Evolutionary conservation across 805 yeast genomes (phyloP).

Genomic region (Lipomyces sp.): DNA sequence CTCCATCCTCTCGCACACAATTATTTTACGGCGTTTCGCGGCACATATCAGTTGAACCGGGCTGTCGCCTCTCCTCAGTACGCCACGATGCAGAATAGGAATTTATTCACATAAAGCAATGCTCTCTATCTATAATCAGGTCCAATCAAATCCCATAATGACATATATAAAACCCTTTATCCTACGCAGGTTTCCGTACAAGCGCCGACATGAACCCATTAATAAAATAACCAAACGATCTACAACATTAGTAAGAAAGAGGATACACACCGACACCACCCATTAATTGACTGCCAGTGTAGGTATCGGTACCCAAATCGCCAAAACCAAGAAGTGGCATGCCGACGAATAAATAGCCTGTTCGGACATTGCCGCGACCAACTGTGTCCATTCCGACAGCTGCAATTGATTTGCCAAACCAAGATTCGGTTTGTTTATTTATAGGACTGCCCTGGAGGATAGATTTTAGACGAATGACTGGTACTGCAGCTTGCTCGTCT

Average conservation of each 20-base stretch:
- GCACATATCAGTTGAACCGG: too few species aligned
- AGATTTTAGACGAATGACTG: slow-evolving; percentile 22
- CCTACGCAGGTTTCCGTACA: not conserved
- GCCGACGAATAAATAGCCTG: slow-evolving; percentile 31
- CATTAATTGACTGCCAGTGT: slow-evolving; percentile 5
- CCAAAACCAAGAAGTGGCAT: slow-evolving; percentile 32
- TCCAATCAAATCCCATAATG: not conserved
- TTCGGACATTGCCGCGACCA: not conserved
- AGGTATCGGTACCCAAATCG: slow-evolving; percentile 15
- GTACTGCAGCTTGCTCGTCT: not conserved
- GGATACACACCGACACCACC: slow-evolving; percentile 32
- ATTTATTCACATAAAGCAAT: not conserved
- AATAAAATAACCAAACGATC: not conserved
- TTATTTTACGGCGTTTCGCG: too few species aligned
- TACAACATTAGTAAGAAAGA: not conserved
- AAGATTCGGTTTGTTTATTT: slow-evolving; percentile 24
- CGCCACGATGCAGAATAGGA: too few species aligned
- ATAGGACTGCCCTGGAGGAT: slow-evolving; percentile 14
- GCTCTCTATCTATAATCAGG: not conserved
- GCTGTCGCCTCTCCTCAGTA: too few species aligned
- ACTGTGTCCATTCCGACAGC: slow-evolving; percentile 7
- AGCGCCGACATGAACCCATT: not conserved
- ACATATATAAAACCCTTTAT: not conserved
- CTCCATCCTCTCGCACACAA: too few species aligned
- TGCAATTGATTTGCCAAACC: slow-evolving; percentile 31